Percentiles rank a stretch among this genome's conserved stretches.
Evolutionary conservation across 1,284 basidiomycete genomes (phyloP).

Genomic region (Ceratobasidium sp.): DNA sequence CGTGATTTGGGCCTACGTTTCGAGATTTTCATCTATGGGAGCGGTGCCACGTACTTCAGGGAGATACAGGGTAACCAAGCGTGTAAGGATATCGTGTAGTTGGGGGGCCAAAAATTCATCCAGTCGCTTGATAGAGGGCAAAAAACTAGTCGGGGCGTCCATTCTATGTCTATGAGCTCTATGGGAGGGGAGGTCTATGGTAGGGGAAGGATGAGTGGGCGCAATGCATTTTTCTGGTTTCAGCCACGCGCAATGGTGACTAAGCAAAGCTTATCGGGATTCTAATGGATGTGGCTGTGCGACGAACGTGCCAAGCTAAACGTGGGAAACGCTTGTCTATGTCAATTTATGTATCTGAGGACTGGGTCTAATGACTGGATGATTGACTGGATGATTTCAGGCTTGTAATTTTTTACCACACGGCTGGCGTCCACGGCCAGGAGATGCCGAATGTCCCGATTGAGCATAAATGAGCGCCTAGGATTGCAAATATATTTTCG

Average conservation of each 20-base stretch:
- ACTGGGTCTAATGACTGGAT: too few species aligned
- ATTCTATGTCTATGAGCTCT: slow-evolving; percentile 37
- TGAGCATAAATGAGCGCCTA: too few species aligned
- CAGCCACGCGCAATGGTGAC: slow-evolving; percentile 16
- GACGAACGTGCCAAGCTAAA: slow-evolving; percentile 3
- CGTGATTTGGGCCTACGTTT: slow-evolving; percentile 1
- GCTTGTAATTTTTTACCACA: too few species aligned
- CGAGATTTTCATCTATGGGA: slow-evolving; percentile 43
- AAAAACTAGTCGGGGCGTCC: slow-evolving; percentile 44
- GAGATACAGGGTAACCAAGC: slow-evolving; percentile 48
- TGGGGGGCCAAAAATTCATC: slow-evolving; percentile 43
- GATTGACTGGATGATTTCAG: too few species aligned
- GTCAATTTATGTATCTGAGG: too few species aligned
- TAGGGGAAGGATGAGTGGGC: slow-evolving; percentile 19
- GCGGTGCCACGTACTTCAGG: slow-evolving; percentile 50
- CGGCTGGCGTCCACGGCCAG: too few species aligned
- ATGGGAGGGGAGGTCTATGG: slow-evolving; percentile 10
- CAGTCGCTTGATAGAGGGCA: slow-evolving; percentile 43
- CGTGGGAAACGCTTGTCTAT: not conserved
- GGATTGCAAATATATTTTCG: too few species aligned
- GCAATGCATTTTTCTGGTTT: slow-evolving; percentile 39
- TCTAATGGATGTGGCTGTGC: slow-evolving; percentile 22
- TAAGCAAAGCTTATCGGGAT: slow-evolving; percentile 21
- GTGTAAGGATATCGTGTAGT: slow-evolving; percentile 43
- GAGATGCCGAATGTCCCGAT: too few species aligned